These are phyloP conservation scores for Trichoderma parareesei DNA, from an alignment of 495 filamentous ascomycete species.

Conservation along the genomic window DNA sequence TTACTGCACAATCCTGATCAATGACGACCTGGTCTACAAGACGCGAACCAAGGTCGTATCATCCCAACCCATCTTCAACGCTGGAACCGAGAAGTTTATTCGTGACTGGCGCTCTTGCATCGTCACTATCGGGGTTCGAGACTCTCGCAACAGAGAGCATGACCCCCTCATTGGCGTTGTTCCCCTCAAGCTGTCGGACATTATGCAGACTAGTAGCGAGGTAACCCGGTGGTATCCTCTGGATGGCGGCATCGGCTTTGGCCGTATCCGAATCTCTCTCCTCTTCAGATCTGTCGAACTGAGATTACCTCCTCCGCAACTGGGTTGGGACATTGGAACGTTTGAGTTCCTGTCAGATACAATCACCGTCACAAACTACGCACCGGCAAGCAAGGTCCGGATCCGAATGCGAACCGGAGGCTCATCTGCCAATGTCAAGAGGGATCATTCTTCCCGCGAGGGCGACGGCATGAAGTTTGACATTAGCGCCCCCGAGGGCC, in stretches of 20 bases:
- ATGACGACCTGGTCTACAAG: conserved; percentile 87
- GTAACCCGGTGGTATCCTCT: conserved; percentile 53
- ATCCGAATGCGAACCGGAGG: conserved; percentile 79
- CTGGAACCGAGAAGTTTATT: conserved; percentile 89
- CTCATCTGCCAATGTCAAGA: conserved; percentile 60
- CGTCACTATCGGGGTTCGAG: conserved; percentile 78
- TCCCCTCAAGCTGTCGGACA: conserved; percentile 75
- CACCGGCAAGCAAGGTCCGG: conserved; percentile 59
- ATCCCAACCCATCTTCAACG: conserved; percentile 92
- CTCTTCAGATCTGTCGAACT: conserved; percentile 83
- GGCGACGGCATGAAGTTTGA: conserved; percentile 59
- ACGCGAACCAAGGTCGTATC: conserved; percentile 86
- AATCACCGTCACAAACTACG: conserved; percentile 51
- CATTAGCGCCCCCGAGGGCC: conserved; percentile 39
- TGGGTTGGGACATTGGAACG: conserved; percentile 85
- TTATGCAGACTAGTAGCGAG: conserved; percentile 79
- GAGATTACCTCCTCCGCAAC: conserved; percentile 66
- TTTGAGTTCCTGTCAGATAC: conserved; percentile 73
- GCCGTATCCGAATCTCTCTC: conserved; percentile 80
- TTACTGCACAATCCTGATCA: conserved; percentile 85
- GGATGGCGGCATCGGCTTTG: conserved; percentile 65
- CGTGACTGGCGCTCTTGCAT: conserved; percentile 86
- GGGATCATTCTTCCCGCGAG: conserved; percentile 45
- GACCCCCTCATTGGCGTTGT: conserved; percentile 92
- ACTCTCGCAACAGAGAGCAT: conserved; percentile 81